phyloP scores from a whole-genome alignment of 768 basidiomycete genomes.

The Xerocomellus dryophilus region DNA sequence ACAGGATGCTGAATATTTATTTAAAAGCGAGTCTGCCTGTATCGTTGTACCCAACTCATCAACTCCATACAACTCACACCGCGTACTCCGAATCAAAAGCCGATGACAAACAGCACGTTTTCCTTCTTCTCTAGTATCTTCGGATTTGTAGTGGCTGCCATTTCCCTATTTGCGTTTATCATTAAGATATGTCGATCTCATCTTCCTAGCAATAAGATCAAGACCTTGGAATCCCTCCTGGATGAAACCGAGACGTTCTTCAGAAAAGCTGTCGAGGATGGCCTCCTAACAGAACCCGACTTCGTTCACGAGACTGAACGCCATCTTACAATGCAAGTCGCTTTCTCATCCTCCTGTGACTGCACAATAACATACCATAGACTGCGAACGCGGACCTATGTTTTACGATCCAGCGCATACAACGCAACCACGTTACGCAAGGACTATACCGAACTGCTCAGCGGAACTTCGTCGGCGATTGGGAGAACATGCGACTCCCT shows the following conservation, averaged over 20 bases:
- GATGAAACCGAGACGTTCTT: conserved; percentile 1
- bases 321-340: not conserved
- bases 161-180: not conserved
- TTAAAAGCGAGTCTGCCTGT: not conserved
- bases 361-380: not conserved
- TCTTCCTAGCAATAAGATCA: conserved; percentile 8
- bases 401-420: not conserved
- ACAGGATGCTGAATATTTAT: not conserved
- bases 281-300: not conserved
- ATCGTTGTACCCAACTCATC: too few species aligned
- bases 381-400: not conserved
- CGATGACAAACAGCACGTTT: not conserved
- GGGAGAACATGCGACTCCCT: not conserved
- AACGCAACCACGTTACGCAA: not conserved
- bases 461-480: not conserved
- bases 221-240: not conserved
- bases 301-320: not conserved
- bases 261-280: conserved; percentile 4
- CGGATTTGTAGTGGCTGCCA: not conserved
- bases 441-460: not conserved
- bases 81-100: not conserved
- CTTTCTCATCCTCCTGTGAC: too few species aligned
- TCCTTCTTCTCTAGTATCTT: conserved; percentile 1
- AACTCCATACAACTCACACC: too few species aligned
- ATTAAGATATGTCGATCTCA: not conserved